Percentiles rank a stretch among this genome's conserved stretches.
Evolutionary conservation across 2,329 filamentous ascomycete genomes (phyloP).

Genomic region (Pyrenophora teres): DNA sequence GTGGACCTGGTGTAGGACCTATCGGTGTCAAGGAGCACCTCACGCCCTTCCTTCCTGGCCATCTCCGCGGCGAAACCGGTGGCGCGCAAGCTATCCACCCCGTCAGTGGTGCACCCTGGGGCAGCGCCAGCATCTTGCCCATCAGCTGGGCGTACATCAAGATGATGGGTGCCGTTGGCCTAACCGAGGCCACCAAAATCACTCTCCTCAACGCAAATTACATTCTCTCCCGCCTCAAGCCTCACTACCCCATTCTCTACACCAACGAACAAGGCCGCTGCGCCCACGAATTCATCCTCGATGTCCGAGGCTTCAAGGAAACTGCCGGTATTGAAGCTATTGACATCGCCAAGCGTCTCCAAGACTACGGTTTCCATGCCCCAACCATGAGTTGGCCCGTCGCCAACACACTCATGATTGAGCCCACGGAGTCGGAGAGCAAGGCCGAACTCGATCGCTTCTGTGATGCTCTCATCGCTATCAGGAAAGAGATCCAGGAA

Average conservation of each 20-base stretch:
- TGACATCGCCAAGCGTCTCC: constrained; percentile 93
- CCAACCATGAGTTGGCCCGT: constrained; percentile 98
- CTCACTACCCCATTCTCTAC: constrained; percentile 90
- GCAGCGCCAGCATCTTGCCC: constrained; percentile 87
- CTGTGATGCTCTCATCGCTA: constrained; percentile 85
- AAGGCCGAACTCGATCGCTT: constrained; percentile 93
- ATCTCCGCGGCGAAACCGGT: constrained; percentile 64
- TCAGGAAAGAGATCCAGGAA: constrained; percentile 81
- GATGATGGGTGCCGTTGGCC: constrained; percentile 83
- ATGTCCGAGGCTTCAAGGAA: constrained; percentile 82
- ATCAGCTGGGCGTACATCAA: constrained; percentile 96
- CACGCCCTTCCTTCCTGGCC: constrained; percentile 73
- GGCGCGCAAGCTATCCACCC: constrained; percentile 66
- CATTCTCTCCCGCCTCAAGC: constrained; percentile 82
- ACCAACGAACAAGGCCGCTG: constrained; percentile 87
- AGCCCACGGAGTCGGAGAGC: constrained; percentile 92
- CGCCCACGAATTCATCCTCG: constrained; percentile 96
- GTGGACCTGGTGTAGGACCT: constrained; percentile 89
- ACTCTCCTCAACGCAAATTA: constrained; percentile 98
- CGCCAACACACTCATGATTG: constrained; percentile 94
- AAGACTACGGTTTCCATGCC: constrained; percentile 97
- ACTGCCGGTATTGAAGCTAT: constrained; percentile 85
- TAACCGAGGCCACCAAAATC: constrained; percentile 88
- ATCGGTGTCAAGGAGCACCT: constrained; percentile 90
- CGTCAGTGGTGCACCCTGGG: constrained; percentile 81